Conservation (phyloP, 805 yeast genomes). For the Lachancea kluyveri region DNA sequence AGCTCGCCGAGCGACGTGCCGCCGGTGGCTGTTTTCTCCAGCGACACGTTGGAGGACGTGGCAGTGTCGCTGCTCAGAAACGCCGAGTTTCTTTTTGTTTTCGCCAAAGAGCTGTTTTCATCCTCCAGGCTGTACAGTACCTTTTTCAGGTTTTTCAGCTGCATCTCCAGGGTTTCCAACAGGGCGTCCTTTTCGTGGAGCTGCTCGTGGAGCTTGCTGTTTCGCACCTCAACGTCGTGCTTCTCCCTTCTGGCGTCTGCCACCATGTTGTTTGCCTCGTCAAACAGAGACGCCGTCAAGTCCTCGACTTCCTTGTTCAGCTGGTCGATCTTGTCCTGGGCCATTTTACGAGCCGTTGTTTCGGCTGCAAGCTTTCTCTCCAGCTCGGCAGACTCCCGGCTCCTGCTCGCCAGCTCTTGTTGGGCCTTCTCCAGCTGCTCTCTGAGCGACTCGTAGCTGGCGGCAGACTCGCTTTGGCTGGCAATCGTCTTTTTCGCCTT, state of each 20-base stretch:
- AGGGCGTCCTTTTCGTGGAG: constrained; percentile 64
- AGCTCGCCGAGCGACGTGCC: constrained; percentile 11
- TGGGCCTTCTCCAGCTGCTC: constrained; percentile 29
- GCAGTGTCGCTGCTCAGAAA: constrained; percentile 15
- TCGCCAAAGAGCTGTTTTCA: constrained; percentile 10
- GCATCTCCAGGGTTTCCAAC: constrained; percentile 58
- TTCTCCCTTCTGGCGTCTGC: constrained; percentile 68
- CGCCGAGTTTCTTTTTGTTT: constrained; percentile 4
- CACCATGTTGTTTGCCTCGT: constrained; percentile 83
- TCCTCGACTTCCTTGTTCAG: constrained; percentile 75
- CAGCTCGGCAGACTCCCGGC: constrained; percentile 20
- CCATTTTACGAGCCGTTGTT: constrained; percentile 36
- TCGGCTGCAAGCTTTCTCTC: constrained; percentile 24
- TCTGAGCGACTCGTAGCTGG: constrained; percentile 26
- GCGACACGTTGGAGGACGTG: constrained; percentile 15
- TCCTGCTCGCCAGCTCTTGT: constrained; percentile 6
- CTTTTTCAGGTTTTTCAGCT: constrained; percentile 59
- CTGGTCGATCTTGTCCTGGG: constrained; percentile 54
- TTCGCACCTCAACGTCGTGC: constrained; percentile 52
- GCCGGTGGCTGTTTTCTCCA: constrained; percentile 15
- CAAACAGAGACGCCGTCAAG: constrained; percentile 66
- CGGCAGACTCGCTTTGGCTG: constrained; percentile 18
- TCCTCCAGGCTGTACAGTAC: constrained; percentile 47
- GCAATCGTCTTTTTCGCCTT: constrained; percentile 33
- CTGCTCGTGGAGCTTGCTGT: constrained; percentile 45